phyloP scores from a whole-genome alignment of 805 yeast genomes.

The Starmerella roubikii region DNA sequence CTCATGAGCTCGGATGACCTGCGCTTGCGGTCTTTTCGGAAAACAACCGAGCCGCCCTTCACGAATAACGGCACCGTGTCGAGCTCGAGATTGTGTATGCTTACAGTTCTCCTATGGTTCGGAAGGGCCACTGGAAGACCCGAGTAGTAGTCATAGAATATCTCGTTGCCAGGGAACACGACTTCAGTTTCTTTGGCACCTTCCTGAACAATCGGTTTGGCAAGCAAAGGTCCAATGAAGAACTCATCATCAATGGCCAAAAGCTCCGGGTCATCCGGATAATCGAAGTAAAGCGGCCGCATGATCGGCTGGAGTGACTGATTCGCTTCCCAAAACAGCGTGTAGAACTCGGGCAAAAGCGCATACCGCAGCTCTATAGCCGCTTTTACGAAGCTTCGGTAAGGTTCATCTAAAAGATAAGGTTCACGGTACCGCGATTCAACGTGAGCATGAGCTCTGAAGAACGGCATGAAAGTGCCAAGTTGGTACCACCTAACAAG shows the following conservation, averaged over 20 bases:
- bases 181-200: conserved; percentile 32
- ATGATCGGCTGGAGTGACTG: conserved; percentile 54
- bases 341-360: conserved; percentile 67
- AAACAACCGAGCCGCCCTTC: conserved; percentile 66
- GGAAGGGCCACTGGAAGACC: conserved; percentile 7
- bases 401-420: conserved; percentile 38
- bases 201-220: conserved; percentile 64
- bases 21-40: conserved; percentile 59
- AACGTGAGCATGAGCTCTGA: conserved; percentile 92
- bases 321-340: conserved; percentile 56
- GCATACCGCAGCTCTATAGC: conserved; percentile 62
- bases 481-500: conserved; percentile 90
- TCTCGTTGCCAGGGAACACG: conserved; percentile 36
- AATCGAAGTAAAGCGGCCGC: conserved; percentile 24
- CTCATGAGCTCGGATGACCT: conserved; percentile 65
- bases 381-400: conserved; percentile 25
- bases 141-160: conserved; percentile 26
- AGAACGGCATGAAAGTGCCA: conserved; percentile 92
- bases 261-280: conserved; percentile 28
- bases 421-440: conserved; percentile 91
- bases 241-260: conserved; percentile 71
- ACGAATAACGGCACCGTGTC: conserved; percentile 55
- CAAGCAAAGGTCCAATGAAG: conserved; percentile 56
- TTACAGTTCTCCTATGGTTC: no score
- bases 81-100: conserved; percentile 33